Base-by-base conservation (phyloP, 352 stramenopile species). In the Phytophthora agathidicida region DNA sequence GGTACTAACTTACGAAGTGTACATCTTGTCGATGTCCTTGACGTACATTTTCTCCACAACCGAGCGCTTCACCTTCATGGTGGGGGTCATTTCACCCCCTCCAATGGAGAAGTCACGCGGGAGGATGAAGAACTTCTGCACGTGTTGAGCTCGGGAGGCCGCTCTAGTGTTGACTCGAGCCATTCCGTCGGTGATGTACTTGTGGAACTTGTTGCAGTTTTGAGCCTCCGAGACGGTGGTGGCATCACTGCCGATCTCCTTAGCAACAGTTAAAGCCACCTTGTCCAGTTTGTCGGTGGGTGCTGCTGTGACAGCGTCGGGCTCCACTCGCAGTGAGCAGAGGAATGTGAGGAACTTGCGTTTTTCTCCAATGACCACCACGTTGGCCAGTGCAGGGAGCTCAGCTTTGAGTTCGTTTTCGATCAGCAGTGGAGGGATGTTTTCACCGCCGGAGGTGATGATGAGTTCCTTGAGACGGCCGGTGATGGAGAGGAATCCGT, bases 381-480 rank as follows among this genome's bases (percentile, higher is more conserved):
- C 74, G 60, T 94, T 96, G 17, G 84, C 81, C 11, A 98, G 62
- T 24, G 71, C 79, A 20, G 81, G 64, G 11, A 96, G 61, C 35
- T 89, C 73, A 8, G 61, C 41, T 78, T 97, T 97, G 55, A 98
- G 71, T 46, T 86, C 72, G 57, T 96, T 77, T 33, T 97, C 89
- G 32, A 97, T 90, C 24, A 89, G 68, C 16, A 94, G 86, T 3
- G 91, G 91, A 7, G 93, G 77, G 20, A 98, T 80, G 66, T 98
- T 98, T 65, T 98, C 91, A 27, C 93, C 89, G 37, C 91, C 89
- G 5, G 88, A 88, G 7, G 91, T 97, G 65, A 96, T 96, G 70
- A 98, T 97, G 24, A 97, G 68, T 60, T 98, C 91, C 63, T 98
- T 98, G 63, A 98, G 92, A 23, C 93, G 88, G n/a, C 92, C 93